Evolutionary conservation across 208 protist genomes (phyloP).

Genomic region (Leptomonas seymouri): DNA sequence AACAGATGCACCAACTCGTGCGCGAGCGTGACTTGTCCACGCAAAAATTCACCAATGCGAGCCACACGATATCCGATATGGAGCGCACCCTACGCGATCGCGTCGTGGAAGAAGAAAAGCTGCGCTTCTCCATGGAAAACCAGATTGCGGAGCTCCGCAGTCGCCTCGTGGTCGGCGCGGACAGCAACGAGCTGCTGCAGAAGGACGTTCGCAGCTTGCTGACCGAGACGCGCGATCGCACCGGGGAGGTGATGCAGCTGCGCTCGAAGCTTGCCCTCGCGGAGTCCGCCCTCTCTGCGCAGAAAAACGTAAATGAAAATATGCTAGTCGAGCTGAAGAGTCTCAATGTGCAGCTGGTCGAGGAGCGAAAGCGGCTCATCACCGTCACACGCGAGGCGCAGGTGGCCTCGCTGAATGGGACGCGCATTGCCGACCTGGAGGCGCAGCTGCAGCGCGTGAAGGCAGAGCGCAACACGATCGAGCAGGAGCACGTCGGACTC

Average conservation of each 20-base stretch:
- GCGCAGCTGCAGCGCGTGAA: slow-evolving; percentile 43
- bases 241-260: slow-evolving; percentile 60
- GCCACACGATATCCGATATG: slow-evolving; percentile 55
- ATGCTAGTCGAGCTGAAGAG: slow-evolving; percentile 82
- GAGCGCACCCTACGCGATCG: slow-evolving; percentile 64
- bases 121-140: slow-evolving; percentile 68
- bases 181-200: slow-evolving; percentile 83
- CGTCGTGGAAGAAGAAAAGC: slow-evolving; percentile 61
- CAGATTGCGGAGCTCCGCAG: slow-evolving; percentile 83
- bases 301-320: slow-evolving; percentile 85
- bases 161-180: slow-evolving; percentile 72
- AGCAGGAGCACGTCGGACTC: slow-evolving; percentile 74
- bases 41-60: slow-evolving; percentile 65
- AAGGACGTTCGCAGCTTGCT: slow-evolving; percentile 75
- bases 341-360: slow-evolving; percentile 75
- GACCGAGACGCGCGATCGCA: slow-evolving; percentile 64
- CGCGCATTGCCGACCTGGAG: slow-evolving; percentile 57
- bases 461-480: slow-evolving; percentile 50
- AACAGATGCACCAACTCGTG: slow-evolving; percentile 85
- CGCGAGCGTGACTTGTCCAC: slow-evolving; percentile 78
- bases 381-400: slow-evolving; percentile 65
- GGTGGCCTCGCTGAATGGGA: slow-evolving; percentile 25
- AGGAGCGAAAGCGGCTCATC: slow-evolving; percentile 81
- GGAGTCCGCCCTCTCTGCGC: slow-evolving; percentile 77
- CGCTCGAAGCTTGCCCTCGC: slow-evolving; percentile 73